Conservation (phyloP, 164 flowering plant genomes). For the Kingdonia uniflora region DNA sequence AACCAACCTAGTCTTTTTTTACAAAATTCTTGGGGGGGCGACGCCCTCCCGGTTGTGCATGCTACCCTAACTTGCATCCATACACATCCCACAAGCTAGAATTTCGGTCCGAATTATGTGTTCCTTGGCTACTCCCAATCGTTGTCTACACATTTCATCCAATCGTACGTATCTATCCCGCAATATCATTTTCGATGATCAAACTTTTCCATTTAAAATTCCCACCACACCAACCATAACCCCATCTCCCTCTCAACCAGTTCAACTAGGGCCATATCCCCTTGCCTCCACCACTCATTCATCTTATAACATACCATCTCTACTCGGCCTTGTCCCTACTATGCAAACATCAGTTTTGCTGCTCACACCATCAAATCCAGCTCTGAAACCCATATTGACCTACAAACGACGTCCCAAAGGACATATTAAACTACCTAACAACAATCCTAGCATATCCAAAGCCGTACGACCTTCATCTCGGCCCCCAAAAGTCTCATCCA, state of each 20-base stretch:
- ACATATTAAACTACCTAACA: too few relatives aligned
- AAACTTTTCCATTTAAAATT: neutral
- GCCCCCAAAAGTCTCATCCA: neutral
- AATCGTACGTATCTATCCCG: neutral
- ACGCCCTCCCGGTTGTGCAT: too few relatives aligned
- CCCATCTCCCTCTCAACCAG: neutral
- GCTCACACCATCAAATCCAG: too few relatives aligned
- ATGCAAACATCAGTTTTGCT: too few relatives aligned
- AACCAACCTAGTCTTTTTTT: too few relatives aligned
- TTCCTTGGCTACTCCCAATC: constrained; percentile 1
- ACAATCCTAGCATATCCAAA: too few relatives aligned
- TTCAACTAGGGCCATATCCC: neutral
- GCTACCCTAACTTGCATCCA: neutral
- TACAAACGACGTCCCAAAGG: too few relatives aligned
- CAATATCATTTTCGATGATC: neutral
- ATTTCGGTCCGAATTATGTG: neutral
- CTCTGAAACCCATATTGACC: too few relatives aligned
- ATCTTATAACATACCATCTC: too few relatives aligned
- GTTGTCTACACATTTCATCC: neutral
- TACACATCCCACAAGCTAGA: neutral
- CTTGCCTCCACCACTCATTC: neutral
- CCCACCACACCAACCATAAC: neutral
- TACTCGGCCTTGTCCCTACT: too few relatives aligned
- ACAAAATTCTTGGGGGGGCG: too few relatives aligned
- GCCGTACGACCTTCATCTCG: neutral